Evolutionary conservation across 176 grass and related monocot genomes (phyloP).

Genomic region (Ensete ventricosum): DNA sequence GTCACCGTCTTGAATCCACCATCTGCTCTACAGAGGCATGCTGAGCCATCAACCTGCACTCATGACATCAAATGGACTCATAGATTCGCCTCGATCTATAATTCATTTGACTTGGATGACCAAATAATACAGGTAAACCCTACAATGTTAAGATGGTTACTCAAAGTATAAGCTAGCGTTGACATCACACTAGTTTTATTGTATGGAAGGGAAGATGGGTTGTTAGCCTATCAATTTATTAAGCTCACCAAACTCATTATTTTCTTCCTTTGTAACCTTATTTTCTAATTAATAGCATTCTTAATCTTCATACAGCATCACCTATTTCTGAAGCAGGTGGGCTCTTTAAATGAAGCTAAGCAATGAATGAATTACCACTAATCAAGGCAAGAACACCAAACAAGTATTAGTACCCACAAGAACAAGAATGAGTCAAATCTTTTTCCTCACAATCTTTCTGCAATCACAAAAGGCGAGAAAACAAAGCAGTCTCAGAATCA

Average conservation of each 20-base stretch:
- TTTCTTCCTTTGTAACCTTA: too few species aligned
- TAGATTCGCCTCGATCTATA: background rate
- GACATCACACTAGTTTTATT: too few species aligned
- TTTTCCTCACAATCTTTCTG: background rate
- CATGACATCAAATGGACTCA: background rate
- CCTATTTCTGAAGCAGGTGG: too few species aligned
- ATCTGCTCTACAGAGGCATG: slow-evolving; percentile 59
- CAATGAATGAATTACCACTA: background rate
- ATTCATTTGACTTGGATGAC: background rate
- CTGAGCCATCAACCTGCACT: slow-evolving; percentile 52
- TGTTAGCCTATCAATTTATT: too few species aligned
- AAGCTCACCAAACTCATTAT: too few species aligned
- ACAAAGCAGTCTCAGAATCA: too few species aligned
- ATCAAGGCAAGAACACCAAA: background rate
- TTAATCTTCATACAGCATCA: too few species aligned
- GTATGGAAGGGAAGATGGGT: too few species aligned
- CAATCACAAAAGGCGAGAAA: background rate
- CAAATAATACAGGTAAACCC: background rate
- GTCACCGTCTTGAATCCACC: slow-evolving; percentile 22
- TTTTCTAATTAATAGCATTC: too few species aligned
- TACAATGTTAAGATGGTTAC: too few species aligned
- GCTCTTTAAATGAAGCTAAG: background rate
- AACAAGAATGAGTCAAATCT: background rate
- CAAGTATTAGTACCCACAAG: background rate
- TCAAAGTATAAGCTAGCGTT: too few species aligned